Percentiles rank a stretch among this genome's conserved stretches.
phyloP scores from a whole-genome alignment of 768 basidiomycete species.

The Tylopilus balloui region DNA sequence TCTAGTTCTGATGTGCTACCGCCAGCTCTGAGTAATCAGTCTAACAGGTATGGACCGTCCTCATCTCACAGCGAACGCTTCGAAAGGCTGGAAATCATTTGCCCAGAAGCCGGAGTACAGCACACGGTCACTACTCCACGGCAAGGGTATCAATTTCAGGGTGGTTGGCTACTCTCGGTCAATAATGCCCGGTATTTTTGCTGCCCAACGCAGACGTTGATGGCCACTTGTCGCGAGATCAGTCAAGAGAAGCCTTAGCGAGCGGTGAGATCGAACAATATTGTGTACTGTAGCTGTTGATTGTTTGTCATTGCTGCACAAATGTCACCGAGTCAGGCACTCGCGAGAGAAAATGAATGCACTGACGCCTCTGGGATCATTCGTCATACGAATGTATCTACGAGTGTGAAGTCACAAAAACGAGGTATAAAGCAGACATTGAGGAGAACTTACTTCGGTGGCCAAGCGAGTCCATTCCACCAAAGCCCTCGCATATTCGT shows the following conservation, averaged over 20 bases:
- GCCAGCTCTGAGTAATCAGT: not conserved
- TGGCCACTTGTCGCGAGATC: not conserved
- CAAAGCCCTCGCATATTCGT: constrained; percentile 67
- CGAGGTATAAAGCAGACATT: too few species aligned
- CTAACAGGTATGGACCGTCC: not conserved
- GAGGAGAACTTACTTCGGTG: constrained; percentile 45
- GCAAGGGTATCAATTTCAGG: not conserved
- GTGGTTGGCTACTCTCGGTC: not conserved
- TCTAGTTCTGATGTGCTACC: not conserved
- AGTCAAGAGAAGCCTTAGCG: not conserved
- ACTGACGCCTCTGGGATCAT: not conserved
- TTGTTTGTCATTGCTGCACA: not conserved
- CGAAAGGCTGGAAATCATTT: not conserved
- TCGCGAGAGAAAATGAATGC: not conserved
- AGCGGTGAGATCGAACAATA: not conserved
- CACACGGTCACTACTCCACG: not conserved
- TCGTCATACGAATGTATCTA: constrained; percentile 29
- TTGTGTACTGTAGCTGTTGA: not conserved
- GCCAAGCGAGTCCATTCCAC: constrained; percentile 69
- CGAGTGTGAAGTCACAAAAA: not conserved
- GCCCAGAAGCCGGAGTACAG: not conserved
- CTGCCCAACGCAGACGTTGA: not conserved
- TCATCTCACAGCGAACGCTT: not conserved
- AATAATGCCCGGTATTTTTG: not conserved
- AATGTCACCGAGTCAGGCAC: not conserved